A percentile compares a stretch with the other conserved stretches of the same genome.
phyloP scores from a whole-genome alignment of 768 basidiomycete genomes.

The Tulasnella sp. region DNA sequence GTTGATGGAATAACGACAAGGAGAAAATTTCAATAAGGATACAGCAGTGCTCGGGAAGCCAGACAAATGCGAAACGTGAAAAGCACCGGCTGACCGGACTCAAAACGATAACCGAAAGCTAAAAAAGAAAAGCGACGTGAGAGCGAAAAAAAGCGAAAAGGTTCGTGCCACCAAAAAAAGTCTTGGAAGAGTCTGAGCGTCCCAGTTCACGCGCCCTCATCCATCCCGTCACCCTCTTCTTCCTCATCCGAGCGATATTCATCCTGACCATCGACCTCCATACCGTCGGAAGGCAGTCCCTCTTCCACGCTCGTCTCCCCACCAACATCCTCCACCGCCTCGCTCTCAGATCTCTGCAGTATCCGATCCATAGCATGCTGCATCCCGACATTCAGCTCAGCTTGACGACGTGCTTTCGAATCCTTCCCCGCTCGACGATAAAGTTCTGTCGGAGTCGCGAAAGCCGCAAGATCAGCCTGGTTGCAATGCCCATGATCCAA shows the following conservation, averaged over 20 bases:
- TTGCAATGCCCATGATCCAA: background rate
- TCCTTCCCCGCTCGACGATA: conserved; percentile 11
- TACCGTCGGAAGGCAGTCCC: background rate
- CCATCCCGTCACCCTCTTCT: background rate
- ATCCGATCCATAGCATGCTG: background rate
- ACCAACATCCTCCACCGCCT: background rate
- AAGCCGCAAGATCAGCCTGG: background rate
- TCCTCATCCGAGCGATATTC: background rate
- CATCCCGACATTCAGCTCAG: conserved; percentile 1
- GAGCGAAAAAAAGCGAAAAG: background rate
- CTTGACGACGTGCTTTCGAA: conserved; percentile 3
- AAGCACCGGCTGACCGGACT: too few relatives aligned
- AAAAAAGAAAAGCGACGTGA: too few relatives aligned
- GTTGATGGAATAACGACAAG: background rate
- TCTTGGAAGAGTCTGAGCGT: background rate
- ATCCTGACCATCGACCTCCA: background rate
- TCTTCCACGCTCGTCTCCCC: background rate
- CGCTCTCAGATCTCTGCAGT: background rate
- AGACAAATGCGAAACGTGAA: too few relatives aligned
- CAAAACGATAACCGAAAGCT: too few relatives aligned
- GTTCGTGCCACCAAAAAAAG: background rate
- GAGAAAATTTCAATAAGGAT: background rate
- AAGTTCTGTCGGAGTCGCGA: background rate
- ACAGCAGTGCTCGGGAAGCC: too few relatives aligned
- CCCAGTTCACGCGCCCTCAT: background rate